A percentile compares a stretch with the other conserved stretches of the same genome.
Conservation (phyloP, 2,329 filamentous ascomycete species). For the Akanthomyces uredinophilus region DNA sequence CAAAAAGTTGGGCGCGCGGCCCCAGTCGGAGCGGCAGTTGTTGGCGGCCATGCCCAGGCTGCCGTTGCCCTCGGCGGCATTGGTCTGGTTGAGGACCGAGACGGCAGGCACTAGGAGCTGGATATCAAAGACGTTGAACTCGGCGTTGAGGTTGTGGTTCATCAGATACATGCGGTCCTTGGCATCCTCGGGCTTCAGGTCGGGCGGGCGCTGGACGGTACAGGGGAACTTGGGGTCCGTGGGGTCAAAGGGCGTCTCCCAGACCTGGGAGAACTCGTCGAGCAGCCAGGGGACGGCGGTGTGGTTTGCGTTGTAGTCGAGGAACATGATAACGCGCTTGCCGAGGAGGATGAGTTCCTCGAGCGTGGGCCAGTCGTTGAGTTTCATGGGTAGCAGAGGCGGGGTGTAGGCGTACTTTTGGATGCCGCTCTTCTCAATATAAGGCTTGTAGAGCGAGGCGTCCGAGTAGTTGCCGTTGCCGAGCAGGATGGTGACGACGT, state of each 20-base stretch:
- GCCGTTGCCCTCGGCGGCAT: conserved; percentile 58
- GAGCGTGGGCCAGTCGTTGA: conserved; percentile 79
- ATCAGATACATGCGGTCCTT: conserved; percentile 68
- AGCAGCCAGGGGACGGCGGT: conserved; percentile 74
- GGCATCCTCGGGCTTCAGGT: conserved; percentile 49
- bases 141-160: conserved; percentile 87
- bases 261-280: conserved; percentile 82
- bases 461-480: conserved; percentile 75
- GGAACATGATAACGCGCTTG: conserved; percentile 71
- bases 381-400: conserved; percentile 61
- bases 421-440: conserved; percentile 68
- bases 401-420: conserved; percentile 69
- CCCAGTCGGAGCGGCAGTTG: conserved; percentile 60
- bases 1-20: conserved; percentile 67
- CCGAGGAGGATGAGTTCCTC: conserved; percentile 66
- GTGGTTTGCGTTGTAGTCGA: conserved; percentile 83
- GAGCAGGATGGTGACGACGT: conserved; percentile 81
- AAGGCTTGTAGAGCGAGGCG: conserved; percentile 58
- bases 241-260: conserved; percentile 85
- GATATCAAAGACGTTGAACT: conserved; percentile 61
- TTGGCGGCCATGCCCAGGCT: conserved; percentile 60
- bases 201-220: conserved; percentile 68
- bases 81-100: conserved; percentile 65
- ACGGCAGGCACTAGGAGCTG: conserved; percentile 67
- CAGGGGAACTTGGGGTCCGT: conserved; percentile 65